A percentile compares a stretch with the other conserved stretches of the same genome.
phyloP scores from a whole-genome alignment of 2,329 filamentous ascomycete species.

The Diaporthe vaccinii region DNA sequence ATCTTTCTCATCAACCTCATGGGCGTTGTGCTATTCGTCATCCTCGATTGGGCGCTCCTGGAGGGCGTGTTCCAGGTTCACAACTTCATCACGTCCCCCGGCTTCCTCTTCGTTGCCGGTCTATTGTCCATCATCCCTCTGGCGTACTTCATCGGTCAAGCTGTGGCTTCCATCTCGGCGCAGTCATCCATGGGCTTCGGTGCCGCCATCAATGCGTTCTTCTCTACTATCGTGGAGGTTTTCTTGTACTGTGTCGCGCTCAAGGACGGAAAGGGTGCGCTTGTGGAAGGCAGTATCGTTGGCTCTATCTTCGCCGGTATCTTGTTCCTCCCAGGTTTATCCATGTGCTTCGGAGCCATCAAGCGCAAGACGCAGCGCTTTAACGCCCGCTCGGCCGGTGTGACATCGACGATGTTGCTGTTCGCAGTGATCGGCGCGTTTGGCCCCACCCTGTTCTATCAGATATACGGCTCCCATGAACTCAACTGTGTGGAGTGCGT shows the following conservation, averaged over 20 bases:
- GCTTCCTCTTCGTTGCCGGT: constrained; percentile 86
- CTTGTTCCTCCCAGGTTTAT: constrained; percentile 91
- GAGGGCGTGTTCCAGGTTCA: constrained; percentile 77
- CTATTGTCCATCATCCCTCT: constrained; percentile 94
- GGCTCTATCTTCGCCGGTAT: constrained; percentile 98
- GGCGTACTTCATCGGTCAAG: constrained; percentile 98
- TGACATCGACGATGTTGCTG: constrained; percentile 97
- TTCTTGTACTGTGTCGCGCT: constrained; percentile 97
- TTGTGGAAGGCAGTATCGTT: constrained; percentile 97
- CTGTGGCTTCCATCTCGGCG: constrained; percentile 97
- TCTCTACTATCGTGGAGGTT: constrained; percentile 97
- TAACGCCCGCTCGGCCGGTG: constrained; percentile 95
- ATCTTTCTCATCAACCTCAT: constrained; percentile 99
- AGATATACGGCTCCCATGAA: constrained; percentile 98
- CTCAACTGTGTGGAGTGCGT: constrained; percentile 83
- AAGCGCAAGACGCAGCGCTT: constrained; percentile 99
- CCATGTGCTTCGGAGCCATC: constrained; percentile 98
- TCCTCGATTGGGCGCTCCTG: constrained; percentile 91
- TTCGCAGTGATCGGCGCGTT: constrained; percentile 97
- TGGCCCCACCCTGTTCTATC: constrained; percentile 95
- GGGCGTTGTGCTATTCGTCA: constrained; percentile 91
- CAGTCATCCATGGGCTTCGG: constrained; percentile 99
- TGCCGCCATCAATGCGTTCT: constrained; percentile 97
- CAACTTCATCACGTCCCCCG: constrained; percentile 82
- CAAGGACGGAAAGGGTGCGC: constrained; percentile 88